Percentiles rank a stretch among this genome's conserved stretches.
Evolutionary conservation across 2,329 filamentous ascomycete species (phyloP).

Genomic region (Xylariomycetidae sp.): DNA sequence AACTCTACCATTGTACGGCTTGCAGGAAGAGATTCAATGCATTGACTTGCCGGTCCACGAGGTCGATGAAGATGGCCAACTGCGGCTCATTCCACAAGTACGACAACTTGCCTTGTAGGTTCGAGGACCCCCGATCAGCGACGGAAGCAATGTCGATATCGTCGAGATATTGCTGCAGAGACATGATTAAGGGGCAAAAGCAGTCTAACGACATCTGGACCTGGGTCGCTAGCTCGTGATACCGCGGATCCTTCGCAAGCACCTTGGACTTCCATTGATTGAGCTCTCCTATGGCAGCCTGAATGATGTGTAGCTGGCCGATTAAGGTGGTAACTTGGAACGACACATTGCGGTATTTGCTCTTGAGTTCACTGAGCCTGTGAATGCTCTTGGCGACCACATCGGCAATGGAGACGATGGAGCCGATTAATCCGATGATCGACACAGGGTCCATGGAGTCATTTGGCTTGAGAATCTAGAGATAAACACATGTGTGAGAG

Average conservation of each 20-base stretch:
- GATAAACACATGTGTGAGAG: too few species aligned
- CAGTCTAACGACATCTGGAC: constrained; percentile 4
- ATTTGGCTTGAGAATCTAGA: too few species aligned
- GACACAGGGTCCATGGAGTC: constrained; percentile 6
- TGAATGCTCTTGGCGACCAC: constrained; percentile 7
- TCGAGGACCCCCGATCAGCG: background rate
- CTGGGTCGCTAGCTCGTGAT: constrained; percentile 4
- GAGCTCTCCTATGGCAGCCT: constrained; percentile 5
- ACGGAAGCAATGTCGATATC: constrained; percentile 1
- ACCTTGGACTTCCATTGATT: background rate
- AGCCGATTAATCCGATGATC: constrained; percentile 4
- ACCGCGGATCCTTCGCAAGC: constrained; percentile 2
- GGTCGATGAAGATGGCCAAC: background rate
- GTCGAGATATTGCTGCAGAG: constrained; percentile 3
- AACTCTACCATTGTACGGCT: constrained; percentile 15
- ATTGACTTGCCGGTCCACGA: constrained; percentile 12
- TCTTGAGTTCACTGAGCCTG: constrained; percentile 4
- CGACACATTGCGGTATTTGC: constrained; percentile 6
- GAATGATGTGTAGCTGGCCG: constrained; percentile 9
- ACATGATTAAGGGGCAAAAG: constrained; percentile 3
- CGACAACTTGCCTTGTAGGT: constrained; percentile 1
- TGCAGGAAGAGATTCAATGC: constrained; percentile 14
- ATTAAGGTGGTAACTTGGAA: constrained; percentile 7
- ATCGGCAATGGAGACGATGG: constrained; percentile 4
- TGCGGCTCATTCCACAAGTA: constrained; percentile 6